A percentile compares a stretch with the other conserved stretches of the same genome.
Conservation (phyloP, 2,329 filamentous ascomycete genomes). For the Podosphaera aphanis region DNA sequence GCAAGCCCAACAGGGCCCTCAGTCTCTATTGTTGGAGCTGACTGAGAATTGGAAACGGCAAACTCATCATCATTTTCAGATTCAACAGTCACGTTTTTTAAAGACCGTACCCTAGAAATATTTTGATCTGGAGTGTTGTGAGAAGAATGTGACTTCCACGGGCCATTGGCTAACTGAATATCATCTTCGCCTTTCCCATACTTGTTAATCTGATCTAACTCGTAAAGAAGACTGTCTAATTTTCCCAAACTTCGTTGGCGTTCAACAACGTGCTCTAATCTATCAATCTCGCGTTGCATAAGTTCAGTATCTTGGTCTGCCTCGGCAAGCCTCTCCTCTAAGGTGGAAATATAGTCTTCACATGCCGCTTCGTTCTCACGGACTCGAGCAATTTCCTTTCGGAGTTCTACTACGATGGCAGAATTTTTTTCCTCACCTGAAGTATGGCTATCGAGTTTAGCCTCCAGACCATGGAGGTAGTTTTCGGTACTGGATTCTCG, state of each 20-base stretch:
- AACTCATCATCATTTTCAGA: slow-evolving; percentile 14
- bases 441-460: slow-evolving; percentile 71
- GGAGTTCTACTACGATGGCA: slow-evolving; percentile 61
- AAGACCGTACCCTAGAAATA: slow-evolving; percentile 27
- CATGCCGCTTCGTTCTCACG: slow-evolving; percentile 75
- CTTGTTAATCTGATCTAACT: slow-evolving; percentile 58
- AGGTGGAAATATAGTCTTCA: slow-evolving; percentile 90
- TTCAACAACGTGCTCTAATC: slow-evolving; percentile 83
- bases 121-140: slow-evolving; percentile 32
- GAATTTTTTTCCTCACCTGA: slow-evolving; percentile 85
- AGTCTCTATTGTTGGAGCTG: slow-evolving; percentile 8
- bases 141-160: slow-evolving; percentile 21
- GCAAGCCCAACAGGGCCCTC: slow-evolving; percentile 16
- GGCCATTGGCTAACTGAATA: slow-evolving; percentile 19
- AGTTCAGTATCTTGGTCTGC: slow-evolving; percentile 87
- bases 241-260: slow-evolving; percentile 87
- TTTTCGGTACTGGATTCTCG: slow-evolving; percentile 78
- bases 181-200: slow-evolving; percentile 25
- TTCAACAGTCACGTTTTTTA: slow-evolving; percentile 31
- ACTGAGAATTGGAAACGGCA: slow-evolving; percentile 3
- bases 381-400: slow-evolving; percentile 71
- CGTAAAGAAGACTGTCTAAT: slow-evolving; percentile 74
- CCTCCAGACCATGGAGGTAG: slow-evolving; percentile 79
- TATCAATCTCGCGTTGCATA: slow-evolving; percentile 90
- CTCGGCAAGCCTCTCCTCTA: slow-evolving; percentile 87